Percentiles rank a stretch among this genome's conserved stretches.
Evolutionary conservation across 768 basidiomycete species (phyloP).

Genomic region (Amanita muscaria): DNA sequence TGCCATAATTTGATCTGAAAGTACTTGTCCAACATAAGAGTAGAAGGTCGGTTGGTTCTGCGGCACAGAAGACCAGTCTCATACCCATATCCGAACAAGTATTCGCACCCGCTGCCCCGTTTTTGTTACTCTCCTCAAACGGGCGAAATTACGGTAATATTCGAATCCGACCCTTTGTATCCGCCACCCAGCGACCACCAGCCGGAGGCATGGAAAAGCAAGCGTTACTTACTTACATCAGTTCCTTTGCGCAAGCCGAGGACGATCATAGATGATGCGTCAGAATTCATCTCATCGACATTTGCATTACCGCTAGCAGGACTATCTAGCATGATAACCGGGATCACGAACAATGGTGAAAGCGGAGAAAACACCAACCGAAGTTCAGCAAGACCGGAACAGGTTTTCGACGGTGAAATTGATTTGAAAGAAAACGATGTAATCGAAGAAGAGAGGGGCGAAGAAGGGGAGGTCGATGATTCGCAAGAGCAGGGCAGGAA

Average conservation of each 20-base stretch:
- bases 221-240: constrained; percentile 53
- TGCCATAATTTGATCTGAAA: background rate
- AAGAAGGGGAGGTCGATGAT: constrained; percentile 75
- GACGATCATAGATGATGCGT: constrained; percentile 63
- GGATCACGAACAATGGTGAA: constrained; percentile 19
- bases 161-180: constrained; percentile 56
- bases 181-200: constrained; percentile 27
- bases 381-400: constrained; percentile 45
- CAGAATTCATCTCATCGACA: constrained; percentile 42
- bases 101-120: constrained; percentile 67
- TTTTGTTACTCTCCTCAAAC: constrained; percentile 51
- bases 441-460: constrained; percentile 67
- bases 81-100: constrained; percentile 68
- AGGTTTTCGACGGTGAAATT: constrained; percentile 57
- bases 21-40: constrained; percentile 1
- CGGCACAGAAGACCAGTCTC: constrained; percentile 73
- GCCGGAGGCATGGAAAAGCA: constrained; percentile 46
- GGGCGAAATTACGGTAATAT: constrained; percentile 52
- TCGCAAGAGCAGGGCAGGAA: constrained; percentile 46
- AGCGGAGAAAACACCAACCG: background rate
- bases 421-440: constrained; percentile 74
- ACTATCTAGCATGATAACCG: constrained; percentile 35
- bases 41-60: constrained; percentile 60
- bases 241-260: constrained; percentile 63
- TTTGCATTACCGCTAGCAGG: constrained; percentile 47